phyloP scores from a whole-genome alignment of 129 eudicot species.

The Arctium lappa region DNA sequence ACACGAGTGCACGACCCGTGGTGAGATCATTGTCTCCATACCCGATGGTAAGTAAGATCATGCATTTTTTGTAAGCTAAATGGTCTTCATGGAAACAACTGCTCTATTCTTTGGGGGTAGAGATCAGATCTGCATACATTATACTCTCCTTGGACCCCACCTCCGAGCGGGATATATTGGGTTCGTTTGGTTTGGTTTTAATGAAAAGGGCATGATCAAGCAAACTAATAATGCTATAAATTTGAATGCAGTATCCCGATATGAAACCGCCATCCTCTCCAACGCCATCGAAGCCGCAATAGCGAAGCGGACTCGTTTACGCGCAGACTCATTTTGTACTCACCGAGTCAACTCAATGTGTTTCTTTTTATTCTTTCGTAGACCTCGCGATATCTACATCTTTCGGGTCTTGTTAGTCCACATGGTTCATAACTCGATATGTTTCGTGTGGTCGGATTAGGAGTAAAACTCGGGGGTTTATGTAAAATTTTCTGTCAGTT shows the following conservation, averaged over 20 bases:
- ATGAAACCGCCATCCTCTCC: slow-evolving; percentile 85
- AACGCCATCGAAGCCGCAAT: slow-evolving; percentile 75
- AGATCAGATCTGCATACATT: background rate
- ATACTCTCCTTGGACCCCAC: background rate
- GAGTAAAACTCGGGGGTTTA: slow-evolving; percentile 7
- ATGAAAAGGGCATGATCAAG: background rate
- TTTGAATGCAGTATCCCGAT: slow-evolving; percentile 69
- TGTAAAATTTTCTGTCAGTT: background rate
- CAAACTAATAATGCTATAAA: slow-evolving; percentile 4
- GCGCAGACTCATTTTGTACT: slow-evolving; percentile 31
- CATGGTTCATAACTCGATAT: background rate
- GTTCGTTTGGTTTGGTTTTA: background rate
- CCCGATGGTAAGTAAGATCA: slow-evolving; percentile 55
- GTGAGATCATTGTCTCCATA: slow-evolving; percentile 64
- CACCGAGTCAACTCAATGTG: slow-evolving; percentile 17
- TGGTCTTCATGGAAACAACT: background rate
- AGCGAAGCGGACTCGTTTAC: slow-evolving; percentile 7
- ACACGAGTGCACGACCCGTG: slow-evolving; percentile 5
- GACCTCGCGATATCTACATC: background rate
- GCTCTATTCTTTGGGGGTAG: background rate
- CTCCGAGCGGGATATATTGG: background rate
- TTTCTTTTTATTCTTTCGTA: background rate
- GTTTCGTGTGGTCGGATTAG: slow-evolving; percentile 4
- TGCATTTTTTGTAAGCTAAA: background rate
- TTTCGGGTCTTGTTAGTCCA: background rate